Conservation (phyloP, 306 rosid genomes). For the Dalbergia cultrata region DNA sequence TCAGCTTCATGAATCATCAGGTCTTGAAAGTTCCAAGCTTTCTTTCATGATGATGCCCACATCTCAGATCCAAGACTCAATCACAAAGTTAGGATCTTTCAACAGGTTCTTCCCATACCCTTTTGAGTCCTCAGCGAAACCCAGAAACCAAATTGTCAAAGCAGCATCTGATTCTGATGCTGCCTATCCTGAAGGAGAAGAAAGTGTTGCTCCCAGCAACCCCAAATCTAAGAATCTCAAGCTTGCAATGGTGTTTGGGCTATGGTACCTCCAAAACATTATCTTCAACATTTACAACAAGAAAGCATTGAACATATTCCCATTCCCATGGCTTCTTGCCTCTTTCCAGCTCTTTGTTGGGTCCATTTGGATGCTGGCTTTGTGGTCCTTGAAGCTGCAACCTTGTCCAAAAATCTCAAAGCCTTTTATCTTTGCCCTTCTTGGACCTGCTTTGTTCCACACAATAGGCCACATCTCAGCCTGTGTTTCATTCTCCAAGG, state of each 20-base stretch:
- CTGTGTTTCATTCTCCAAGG: constrained; percentile 93
- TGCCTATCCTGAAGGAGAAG: constrained; percentile 61
- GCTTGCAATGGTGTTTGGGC: constrained; percentile 81
- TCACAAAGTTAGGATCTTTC: constrained; percentile 47
- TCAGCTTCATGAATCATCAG: constrained; percentile 31
- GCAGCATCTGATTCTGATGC: constrained; percentile 58
- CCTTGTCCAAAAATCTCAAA: constrained; percentile 86
- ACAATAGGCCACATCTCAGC: constrained; percentile 97
- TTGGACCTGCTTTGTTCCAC: constrained; percentile 97
- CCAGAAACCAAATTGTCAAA: constrained; percentile 49
- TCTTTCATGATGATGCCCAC: constrained; percentile 42
- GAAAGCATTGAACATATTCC: constrained; percentile 78
- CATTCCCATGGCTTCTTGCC: constrained; percentile 96
- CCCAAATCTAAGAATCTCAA: constrained; percentile 57
- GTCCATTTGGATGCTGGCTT: constrained; percentile 81
- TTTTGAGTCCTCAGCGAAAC: constrained; percentile 53
- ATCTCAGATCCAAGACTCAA: constrained; percentile 52
- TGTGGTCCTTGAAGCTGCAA: constrained; percentile 86
- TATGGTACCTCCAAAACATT: constrained; percentile 92
- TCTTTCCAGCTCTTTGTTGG: constrained; percentile 95
- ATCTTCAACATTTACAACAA: constrained; percentile 94
- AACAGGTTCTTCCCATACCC: constrained; percentile 44
- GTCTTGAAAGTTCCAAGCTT: constrained; percentile 39
- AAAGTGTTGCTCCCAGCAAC: constrained; percentile 39
- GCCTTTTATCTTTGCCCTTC: constrained; percentile 78